Conservation (phyloP, 345 rosid species). For the Trapa incisa region DNA sequence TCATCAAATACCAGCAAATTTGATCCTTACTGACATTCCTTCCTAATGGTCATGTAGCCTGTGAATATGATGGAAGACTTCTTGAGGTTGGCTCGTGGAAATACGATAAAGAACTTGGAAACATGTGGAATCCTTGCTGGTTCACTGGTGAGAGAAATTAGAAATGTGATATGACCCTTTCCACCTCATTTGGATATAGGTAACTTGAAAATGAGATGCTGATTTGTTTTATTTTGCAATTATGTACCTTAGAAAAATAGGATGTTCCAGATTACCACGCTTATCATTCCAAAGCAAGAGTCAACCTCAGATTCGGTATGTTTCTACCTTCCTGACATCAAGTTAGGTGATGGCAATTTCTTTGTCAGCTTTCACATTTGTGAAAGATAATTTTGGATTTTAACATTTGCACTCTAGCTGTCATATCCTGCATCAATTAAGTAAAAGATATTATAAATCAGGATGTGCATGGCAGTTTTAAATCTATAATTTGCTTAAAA, state of each 20-base stretch:
- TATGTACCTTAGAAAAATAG: conserved; percentile 56
- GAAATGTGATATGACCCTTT: background rate
- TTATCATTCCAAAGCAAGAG: conserved; percentile 95
- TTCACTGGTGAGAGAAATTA: conserved; percentile 42
- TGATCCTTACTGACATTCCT: background rate
- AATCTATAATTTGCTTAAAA: too few relatives aligned
- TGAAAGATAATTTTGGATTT: too few relatives aligned
- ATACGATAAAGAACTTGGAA: conserved; percentile 76
- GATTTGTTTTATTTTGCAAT: conserved; percentile 6
- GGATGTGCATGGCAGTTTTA: too few relatives aligned
- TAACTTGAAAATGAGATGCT: background rate
- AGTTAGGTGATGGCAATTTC: background rate
- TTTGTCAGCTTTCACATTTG: background rate
- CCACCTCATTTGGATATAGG: background rate
- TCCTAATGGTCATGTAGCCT: conserved; percentile 36
- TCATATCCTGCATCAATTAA: too few relatives aligned
- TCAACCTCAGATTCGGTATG: conserved; percentile 89
- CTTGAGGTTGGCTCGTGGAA: conserved; percentile 63
- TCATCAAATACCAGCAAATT: background rate
- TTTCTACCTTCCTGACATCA: background rate
- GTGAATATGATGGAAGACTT: conserved; percentile 80
- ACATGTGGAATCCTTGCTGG: conserved; percentile 96
- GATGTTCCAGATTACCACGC: conserved; percentile 85
- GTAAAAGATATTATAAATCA: too few relatives aligned
- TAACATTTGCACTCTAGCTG: too few relatives aligned